A percentile compares a stretch with the other conserved stretches of the same genome.
Conservation (phyloP, 2,329 filamentous ascomycete species). For the Bipolaris cookei region DNA sequence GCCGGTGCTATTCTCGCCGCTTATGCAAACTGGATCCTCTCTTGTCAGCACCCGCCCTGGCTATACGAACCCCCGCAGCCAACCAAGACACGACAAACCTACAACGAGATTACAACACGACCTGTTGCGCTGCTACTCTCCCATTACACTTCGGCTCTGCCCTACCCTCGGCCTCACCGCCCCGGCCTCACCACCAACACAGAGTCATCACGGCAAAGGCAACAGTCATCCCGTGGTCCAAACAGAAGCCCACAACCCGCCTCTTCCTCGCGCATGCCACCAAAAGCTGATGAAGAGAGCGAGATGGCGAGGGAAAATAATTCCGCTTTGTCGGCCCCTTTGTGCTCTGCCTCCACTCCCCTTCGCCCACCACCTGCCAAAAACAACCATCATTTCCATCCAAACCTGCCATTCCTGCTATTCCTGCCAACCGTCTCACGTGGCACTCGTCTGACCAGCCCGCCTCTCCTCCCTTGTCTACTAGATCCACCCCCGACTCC, state of each 20-base stretch:
- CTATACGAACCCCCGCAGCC: neutral
- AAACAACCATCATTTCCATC: neutral
- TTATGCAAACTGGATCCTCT: conserved; percentile 7
- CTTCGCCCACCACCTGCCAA: neutral
- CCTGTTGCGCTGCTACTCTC: too few relatives aligned
- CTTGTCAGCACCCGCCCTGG: neutral
- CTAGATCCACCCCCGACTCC: neutral
- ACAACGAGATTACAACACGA: neutral
- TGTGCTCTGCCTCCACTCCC: neutral
- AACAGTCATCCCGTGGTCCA: neutral
- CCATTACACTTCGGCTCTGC: too few relatives aligned
- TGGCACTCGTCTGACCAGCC: neutral
- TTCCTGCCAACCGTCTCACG: neutral
- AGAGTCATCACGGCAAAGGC: neutral
- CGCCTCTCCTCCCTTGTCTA: neutral
- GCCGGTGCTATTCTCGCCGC: conserved; percentile 11
- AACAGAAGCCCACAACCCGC: neutral
- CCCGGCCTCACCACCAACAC: too few relatives aligned
- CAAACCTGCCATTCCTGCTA: neutral
- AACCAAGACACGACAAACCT: neutral
- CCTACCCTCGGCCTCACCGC: too few relatives aligned
- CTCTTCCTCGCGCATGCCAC: neutral
- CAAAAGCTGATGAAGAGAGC: too few relatives aligned
- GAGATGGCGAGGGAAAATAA: neutral
- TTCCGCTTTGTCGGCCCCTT: neutral